A percentile compares a stretch with the other conserved stretches of the same genome.
These are phyloP conservation scores for Rhinocladiella similis DNA, from an alignment of 2,329 filamentous ascomycete species.

Conservation along the genomic window DNA sequence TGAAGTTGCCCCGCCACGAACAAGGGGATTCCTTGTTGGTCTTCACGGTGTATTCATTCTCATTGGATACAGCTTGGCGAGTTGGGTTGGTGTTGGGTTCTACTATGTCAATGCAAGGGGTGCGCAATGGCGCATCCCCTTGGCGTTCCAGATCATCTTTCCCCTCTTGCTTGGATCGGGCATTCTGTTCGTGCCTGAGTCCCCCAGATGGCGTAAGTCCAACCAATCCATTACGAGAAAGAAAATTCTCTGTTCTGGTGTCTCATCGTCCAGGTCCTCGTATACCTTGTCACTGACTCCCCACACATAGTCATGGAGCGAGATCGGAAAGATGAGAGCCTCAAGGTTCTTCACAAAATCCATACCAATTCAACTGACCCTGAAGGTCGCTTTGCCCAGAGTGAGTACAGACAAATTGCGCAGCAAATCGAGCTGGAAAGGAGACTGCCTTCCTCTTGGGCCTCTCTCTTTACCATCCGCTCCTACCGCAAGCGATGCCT, in stretches of 20 bases:
- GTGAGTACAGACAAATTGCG: conserved; percentile 32
- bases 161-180: conserved; percentile 18
- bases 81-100: conserved; percentile 28
- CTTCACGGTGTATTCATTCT: conserved; percentile 32
- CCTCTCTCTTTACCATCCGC: conserved; percentile 32
- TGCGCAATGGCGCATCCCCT: conserved; percentile 30
- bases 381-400: conserved; percentile 27
- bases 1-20: background rate
- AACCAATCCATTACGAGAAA: background rate
- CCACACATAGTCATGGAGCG: background rate
- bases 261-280: no score
- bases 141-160: conserved; percentile 14
- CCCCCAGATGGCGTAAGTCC: background rate
- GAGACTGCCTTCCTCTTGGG: conserved; percentile 28
- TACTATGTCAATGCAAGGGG: conserved; percentile 21
- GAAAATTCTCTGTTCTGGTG: no score
- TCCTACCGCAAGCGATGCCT: conserved; percentile 31
- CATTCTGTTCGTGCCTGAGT: background rate
- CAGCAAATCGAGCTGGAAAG: conserved; percentile 30
- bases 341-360: conserved; percentile 22
- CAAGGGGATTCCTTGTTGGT: conserved; percentile 14
- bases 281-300: background rate
- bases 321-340: conserved; percentile 23
- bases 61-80: conserved; percentile 30
- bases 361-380: conserved; percentile 29